These are phyloP conservation scores for Pugionium dolabratum DNA, from an alignment of 345 rosid genomes.

Conservation along the genomic window DNA sequence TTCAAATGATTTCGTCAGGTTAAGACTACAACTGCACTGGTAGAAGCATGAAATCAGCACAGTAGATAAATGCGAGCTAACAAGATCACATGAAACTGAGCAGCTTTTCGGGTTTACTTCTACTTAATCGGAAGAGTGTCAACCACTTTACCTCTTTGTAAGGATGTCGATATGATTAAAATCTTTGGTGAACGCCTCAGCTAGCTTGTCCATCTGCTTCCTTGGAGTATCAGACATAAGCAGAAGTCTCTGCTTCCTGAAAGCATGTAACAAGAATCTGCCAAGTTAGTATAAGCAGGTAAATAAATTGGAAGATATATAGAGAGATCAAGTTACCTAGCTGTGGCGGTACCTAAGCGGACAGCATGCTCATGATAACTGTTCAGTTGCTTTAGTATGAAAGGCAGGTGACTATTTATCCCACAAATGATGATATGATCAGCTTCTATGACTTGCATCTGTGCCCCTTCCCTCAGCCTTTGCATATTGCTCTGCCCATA, in stretches of 20 bases:
- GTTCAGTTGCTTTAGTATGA: slow-evolving; percentile 85
- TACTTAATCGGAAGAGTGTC: neutral
- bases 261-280: slow-evolving; percentile 33
- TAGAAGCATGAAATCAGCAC: slow-evolving; percentile 36
- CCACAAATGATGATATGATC: slow-evolving; percentile 96
- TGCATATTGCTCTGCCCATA: slow-evolving; percentile 78
- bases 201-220: slow-evolving; percentile 87
- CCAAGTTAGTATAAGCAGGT: slow-evolving; percentile 15
- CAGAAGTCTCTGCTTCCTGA: slow-evolving; percentile 92
- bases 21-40: slow-evolving; percentile 87
- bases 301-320: slow-evolving; percentile 11
- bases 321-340: slow-evolving; percentile 57
- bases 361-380: slow-evolving; percentile 89
- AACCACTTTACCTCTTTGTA: slow-evolving; percentile 67
- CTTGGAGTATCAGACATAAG: slow-evolving; percentile 95
- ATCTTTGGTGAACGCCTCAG: slow-evolving; percentile 75
- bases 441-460: slow-evolving; percentile 84
- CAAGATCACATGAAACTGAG: neutral
- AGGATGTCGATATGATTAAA: slow-evolving; percentile 84
- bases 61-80: slow-evolving; percentile 4
- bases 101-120: slow-evolving; percentile 16
- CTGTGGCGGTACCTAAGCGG: slow-evolving; percentile 89
- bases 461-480: slow-evolving; percentile 94
- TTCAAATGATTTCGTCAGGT: slow-evolving; percentile 83
- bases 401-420: slow-evolving; percentile 71